These are phyloP conservation scores for Mychonastes homosphaera DNA, from an alignment of 139 green algal genomes.

Conservation along the genomic window DNA sequence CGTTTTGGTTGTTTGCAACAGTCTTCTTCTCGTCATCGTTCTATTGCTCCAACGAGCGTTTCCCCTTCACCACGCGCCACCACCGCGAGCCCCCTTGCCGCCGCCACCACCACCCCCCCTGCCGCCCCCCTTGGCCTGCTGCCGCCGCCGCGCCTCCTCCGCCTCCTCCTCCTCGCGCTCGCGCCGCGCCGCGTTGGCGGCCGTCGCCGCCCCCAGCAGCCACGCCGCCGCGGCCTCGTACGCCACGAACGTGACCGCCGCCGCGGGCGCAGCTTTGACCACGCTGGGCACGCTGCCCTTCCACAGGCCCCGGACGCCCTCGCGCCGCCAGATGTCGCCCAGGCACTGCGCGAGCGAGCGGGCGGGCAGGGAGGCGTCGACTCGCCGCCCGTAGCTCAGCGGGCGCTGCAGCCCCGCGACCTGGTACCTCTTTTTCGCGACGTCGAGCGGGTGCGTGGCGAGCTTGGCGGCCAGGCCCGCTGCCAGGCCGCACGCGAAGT, in stretches of 20 bases:
- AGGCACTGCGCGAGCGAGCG: constrained; percentile 42
- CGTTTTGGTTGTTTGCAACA: no score
- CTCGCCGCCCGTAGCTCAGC: constrained; percentile 55
- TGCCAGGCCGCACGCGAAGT: constrained; percentile 30
- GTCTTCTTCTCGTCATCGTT: no score
- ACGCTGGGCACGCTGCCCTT: constrained; percentile 84
- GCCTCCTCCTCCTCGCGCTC: not conserved
- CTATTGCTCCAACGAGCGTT: no score
- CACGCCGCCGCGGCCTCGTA: constrained; percentile 38
- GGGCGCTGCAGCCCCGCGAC: constrained; percentile 62
- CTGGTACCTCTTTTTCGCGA: constrained; percentile 97
- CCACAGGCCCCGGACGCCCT: constrained; percentile 80
- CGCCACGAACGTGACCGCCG: constrained; percentile 83
- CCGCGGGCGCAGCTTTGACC: constrained; percentile 83
- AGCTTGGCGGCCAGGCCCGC: constrained; percentile 81
- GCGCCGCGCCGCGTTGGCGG: not conserved
- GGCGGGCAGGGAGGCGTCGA: constrained; percentile 39
- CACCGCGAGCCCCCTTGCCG: no score
- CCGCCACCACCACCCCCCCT: no score
- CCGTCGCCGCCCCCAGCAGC: not conserved
- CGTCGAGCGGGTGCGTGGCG: constrained; percentile 83
- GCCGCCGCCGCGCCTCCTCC: not conserved
- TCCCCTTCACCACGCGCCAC: no score
- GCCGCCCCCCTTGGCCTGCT: not conserved
- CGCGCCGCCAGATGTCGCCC: constrained; percentile 39